Conservation (phyloP, 768 basidiomycete genomes). For the Cytidiella melzeri region DNA sequence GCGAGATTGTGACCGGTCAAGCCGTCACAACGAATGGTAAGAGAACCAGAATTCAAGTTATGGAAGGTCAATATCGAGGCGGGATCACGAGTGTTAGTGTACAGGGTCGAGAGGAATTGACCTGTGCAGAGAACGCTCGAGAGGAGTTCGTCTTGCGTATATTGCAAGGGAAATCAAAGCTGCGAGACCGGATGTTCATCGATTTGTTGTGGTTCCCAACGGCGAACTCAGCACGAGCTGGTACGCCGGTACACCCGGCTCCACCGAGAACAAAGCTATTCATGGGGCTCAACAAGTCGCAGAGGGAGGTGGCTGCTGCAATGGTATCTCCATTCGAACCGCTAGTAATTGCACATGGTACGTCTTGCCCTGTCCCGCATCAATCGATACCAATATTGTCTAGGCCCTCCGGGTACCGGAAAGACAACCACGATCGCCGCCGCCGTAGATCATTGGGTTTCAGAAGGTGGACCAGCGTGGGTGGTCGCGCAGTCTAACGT, state of each 20-base stretch:
- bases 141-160: slow-evolving; percentile 32
- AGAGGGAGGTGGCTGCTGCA: slow-evolving; percentile 28
- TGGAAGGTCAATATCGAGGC: slow-evolving; percentile 16
- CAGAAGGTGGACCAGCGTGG: slow-evolving; percentile 39
- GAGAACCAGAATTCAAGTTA: slow-evolving; percentile 29
- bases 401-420: slow-evolving; percentile 48
- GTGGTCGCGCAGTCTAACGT: slow-evolving; percentile 79
- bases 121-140: slow-evolving; percentile 34
- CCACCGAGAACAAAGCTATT: no score
- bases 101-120: slow-evolving; percentile 35
- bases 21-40: slow-evolving; percentile 29
- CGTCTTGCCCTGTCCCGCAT: not conserved
- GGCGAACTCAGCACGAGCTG: slow-evolving; percentile 7
- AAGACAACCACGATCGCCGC: slow-evolving; percentile 48
- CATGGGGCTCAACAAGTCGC: slow-evolving; percentile 31
- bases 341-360: slow-evolving; percentile 36
- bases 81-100: slow-evolving; percentile 30
- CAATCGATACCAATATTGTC: not conserved
- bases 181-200: slow-evolving; percentile 30
- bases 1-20: slow-evolving; percentile 27
- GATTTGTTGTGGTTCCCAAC: slow-evolving; percentile 35
- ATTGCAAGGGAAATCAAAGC: slow-evolving; percentile 27
- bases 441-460: slow-evolving; percentile 32
- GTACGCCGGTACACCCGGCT: not conserved
- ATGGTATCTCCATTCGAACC: slow-evolving; percentile 28